Base-by-base conservation (phyloP, 2,329 filamentous ascomycete species). In the Paraphoma sp. region DNA sequence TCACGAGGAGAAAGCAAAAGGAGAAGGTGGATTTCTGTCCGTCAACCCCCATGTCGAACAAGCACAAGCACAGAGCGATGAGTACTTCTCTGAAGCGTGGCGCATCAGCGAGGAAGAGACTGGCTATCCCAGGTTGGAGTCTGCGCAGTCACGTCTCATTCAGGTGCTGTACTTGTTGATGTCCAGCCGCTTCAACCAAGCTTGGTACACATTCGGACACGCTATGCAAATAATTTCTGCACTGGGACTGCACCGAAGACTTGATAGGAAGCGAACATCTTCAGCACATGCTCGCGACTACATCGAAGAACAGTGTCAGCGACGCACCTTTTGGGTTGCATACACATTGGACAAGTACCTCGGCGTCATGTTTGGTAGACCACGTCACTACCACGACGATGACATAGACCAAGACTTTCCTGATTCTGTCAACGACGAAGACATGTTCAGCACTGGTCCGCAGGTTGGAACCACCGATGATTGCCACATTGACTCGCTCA, bases 351-450 rank as follows among this genome's bases (percentile, higher is more conserved):
- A 89, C 66, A 86, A 84, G 40, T 87, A 88, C 53, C 71, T 89
- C 0, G 83, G 84, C 14, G 82, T 86, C 6, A 82, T 87, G 11
- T 83, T 87, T 49, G 86, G 86, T 0, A 78, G 86, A 1, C 86
- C 86, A 1, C 71, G 84, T 16, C 77, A 86, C 33, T 83, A 87
- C 14, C 85, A 86, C 49, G 86, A 88, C 42, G 84, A 87, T 28
- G 84, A 88, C 46, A 85, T 87, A 41, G 85, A 88, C 45, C 85
- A 88, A 54, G 81, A 83, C 2, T 78, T 86, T n/a, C 86, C 86
- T 0, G 80, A 80, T 14, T 63, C 76, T 1, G 78, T 86, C 43
- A 84, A 86, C 52, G 86, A 88, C 55, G 82, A 86, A 38, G 81
- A 86, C 30, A 81, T 88, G 73, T 79, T 82, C 63, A 78, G 8